Conservation (phyloP, 306 rosid genomes). For the Ceratonia siliqua region DNA sequence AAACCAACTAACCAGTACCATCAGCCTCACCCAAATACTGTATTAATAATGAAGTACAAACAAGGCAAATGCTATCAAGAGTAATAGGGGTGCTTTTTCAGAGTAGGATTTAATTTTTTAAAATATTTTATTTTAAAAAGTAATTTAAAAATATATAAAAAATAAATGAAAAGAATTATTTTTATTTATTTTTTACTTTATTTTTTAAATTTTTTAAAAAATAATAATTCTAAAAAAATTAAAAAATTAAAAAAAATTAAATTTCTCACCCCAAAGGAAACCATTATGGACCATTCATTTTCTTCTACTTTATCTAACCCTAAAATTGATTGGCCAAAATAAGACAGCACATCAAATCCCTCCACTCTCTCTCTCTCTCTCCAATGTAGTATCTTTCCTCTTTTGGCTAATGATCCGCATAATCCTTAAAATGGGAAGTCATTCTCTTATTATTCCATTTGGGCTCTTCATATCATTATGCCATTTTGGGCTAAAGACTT, state of each 20-base stretch:
- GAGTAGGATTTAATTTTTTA: no score
- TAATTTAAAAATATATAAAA: no score
- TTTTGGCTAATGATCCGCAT: neutral
- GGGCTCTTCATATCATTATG: neutral
- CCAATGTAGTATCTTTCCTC: constrained; percentile 15
- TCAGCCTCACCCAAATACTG: neutral
- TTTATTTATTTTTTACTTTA: no score
- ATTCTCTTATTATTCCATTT: no score
- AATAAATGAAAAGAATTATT: no score
- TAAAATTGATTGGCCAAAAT: neutral
- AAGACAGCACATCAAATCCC: neutral
- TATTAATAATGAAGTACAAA: neutral
- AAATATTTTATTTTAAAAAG: no score
- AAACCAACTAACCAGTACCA: neutral
- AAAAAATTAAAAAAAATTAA: no score
- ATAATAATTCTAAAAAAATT: no score
- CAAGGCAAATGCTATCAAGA: no score
- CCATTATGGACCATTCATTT: neutral
- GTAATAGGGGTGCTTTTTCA: no score
- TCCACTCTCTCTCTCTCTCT: neutral
- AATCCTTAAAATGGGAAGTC: neutral
- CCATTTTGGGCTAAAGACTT: neutral
- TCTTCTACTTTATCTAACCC: neutral
- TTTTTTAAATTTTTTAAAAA: no score
- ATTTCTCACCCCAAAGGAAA: no score